Evolutionary conservation across 495 filamentous ascomycete genomes (phyloP), one percentile per base, ranked within the genome.

Genomic region (Aspergillus cristatus): DNA sequence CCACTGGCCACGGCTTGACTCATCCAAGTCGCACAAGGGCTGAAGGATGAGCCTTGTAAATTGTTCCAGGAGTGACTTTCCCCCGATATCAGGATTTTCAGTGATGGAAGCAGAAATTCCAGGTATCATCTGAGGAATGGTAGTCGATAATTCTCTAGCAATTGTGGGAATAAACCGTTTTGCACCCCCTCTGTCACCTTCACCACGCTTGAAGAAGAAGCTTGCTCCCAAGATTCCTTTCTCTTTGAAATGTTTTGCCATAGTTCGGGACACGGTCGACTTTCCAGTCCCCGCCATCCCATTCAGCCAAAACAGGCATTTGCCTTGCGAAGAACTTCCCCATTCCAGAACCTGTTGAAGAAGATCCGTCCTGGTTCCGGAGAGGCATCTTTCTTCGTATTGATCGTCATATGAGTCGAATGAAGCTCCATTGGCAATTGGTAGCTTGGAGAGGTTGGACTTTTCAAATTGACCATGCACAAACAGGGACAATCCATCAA

Each of bases 141-240:
- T 36, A 6, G 35, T 38, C 6, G 58, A 46, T 6, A 76, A 46
- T 38, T 76, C 65, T 31, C 28, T 25, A 14, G 59, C 55, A 13
- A 77, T 54, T 5, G 65, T 71, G 6, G 70, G 46, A 32, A 76
- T 61, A 40, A 75, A 50, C 15, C 48, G 55, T 6, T 25, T 49
- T 5, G 63, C 64, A 18, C 50, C 60, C 5, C 55, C 60, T 32
- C 58, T 52, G 35, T 74, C 65, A 1, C 54, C 53, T 15, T 65
- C 62, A 13, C 65, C 63, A 42, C 57, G 60, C 28, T 67, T 69
- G 48, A 76, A 78, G 54, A 78, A 72, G 50, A 74, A 74, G 45
- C 58, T 70, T 0, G 49, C 63, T 5, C 54, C 60, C 8, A 67
- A 48, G 6, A 25, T 18, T 0, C 42, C 29, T 1, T 34, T 15